Base-by-base conservation (phyloP, 148 eudicot species). In the Talinum fruticosum region DNA sequence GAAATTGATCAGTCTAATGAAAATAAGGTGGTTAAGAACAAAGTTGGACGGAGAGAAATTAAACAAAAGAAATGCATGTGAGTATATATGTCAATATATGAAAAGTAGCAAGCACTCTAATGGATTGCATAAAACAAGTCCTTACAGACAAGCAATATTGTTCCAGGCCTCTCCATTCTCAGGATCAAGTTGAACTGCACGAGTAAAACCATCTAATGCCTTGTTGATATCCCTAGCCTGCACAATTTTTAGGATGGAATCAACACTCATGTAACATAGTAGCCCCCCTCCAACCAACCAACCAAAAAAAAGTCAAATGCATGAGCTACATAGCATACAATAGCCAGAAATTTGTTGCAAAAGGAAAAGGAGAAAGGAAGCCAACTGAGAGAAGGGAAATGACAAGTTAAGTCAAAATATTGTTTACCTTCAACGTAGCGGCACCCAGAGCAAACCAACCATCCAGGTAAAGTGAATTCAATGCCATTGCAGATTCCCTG, bases 361-460 rank as follows among this genome's bases (percentile, higher is more conserved):
- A 14, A 2, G 29, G 13, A 69, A 57, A 77, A 47, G 29, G 35
- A 16, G 19, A 76, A 38, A 36, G 23, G 23, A 41, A 72, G 19
- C n/a, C 24, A 72, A 19, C 8, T 45, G 21, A 28, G 33, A 64
- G 45, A 30, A n/a, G 8, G 30, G 66, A 65, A 19, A 49, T 10
- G 36, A 73, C 37, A 29, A 73, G 16, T 4, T 54, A 51, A 73
- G 54, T 41, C 21, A 57, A 72, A 51, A 19, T 74, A 10, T 29
- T 73, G 8, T 10, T 18, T 79, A 92, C 97, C 93, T 96, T 96
- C 73, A 96, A 81, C 72, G 99, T 97, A 79, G 99, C 99, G 77
- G 97, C 90, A 79, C 99, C 99, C 68, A 96, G 92, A 54, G 97
- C 97, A 89, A 96, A 96, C 99, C 99, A 96, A 24, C 99, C 99